phyloP scores from a whole-genome alignment of 176 grass and related monocot genomes.

The Pontederia crassipes region DNA sequence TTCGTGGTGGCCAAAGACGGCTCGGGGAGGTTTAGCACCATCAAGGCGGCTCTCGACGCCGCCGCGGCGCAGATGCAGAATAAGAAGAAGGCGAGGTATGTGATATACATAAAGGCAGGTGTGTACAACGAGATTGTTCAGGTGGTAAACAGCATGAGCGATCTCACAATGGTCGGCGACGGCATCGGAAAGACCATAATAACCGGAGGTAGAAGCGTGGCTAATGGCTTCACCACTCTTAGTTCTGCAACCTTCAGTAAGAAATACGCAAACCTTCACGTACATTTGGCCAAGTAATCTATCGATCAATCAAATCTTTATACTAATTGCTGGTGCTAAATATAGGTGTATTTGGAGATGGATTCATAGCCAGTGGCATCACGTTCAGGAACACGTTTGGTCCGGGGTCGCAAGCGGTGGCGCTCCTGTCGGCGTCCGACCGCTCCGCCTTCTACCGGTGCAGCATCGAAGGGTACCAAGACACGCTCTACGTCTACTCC shows the following conservation, averaged over 20 bases:
- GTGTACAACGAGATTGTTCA: constrained; percentile 23
- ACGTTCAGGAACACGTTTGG: constrained; percentile 15
- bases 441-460: constrained; percentile 8
- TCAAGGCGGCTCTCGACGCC: constrained; percentile 20
- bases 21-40: constrained; percentile 27
- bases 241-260: constrained; percentile 32
- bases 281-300: background rate
- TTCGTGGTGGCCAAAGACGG: constrained; percentile 23
- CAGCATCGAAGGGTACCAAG: constrained; percentile 17
- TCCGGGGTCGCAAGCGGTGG: constrained; percentile 2
- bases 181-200: constrained; percentile 28
- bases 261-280: background rate
- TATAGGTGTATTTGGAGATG: constrained; percentile 5
- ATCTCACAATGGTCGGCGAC: constrained; percentile 29
- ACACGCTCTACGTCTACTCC: constrained; percentile 12
- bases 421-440: constrained; percentile 14
- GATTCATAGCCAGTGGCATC: constrained; percentile 7
- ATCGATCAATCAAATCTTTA: background rate
- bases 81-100: background rate
- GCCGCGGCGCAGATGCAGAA: background rate
- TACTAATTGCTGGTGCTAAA: background rate
- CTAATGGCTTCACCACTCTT: constrained; percentile 31
- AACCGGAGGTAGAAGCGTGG: constrained; percentile 25
- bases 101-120: constrained; percentile 29
- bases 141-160: constrained; percentile 15